These are phyloP conservation scores for Mycena olivaceomarginata DNA, from an alignment of 768 basidiomycete species.

Conservation along the genomic window DNA sequence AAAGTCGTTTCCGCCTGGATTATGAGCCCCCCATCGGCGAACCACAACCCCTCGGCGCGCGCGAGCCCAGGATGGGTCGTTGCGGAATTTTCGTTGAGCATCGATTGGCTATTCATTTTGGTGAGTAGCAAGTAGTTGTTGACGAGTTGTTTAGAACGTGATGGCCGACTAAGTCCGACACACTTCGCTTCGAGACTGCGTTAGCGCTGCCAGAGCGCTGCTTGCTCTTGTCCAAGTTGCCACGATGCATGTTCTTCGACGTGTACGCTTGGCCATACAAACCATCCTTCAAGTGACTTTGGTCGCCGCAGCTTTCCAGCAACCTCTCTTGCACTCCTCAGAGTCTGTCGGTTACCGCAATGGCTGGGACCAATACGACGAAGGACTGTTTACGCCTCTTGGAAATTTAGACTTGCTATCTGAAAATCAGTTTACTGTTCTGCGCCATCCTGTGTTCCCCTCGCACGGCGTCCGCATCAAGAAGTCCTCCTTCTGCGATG, in stretches of 20 bases:
- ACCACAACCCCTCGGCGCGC: background rate
- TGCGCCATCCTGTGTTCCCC: slow-evolving; percentile 68
- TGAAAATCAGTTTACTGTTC: slow-evolving; percentile 56
- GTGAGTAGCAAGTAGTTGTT: background rate
- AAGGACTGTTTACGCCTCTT: slow-evolving; percentile 36
- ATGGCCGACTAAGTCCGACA: no score
- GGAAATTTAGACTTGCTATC: slow-evolving; percentile 44
- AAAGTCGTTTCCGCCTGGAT: background rate
- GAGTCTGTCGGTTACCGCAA: background rate
- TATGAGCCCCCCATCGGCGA: background rate
- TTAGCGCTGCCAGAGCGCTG: no score
- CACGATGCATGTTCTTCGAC: background rate
- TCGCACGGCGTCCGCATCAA: slow-evolving; percentile 62
- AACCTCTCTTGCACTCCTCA: background rate
- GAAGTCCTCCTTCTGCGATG: slow-evolving; percentile 60
- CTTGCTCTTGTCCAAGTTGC: background rate
- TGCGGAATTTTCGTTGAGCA: background rate
- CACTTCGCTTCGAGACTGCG: no score
- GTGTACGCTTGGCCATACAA: background rate
- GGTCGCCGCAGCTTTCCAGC: background rate
- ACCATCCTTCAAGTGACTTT: background rate
- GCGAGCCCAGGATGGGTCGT: background rate
- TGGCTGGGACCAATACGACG: slow-evolving; percentile 33
- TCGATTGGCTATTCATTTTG: background rate
- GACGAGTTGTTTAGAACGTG: background rate